phyloP scores from a whole-genome alignment of 257 asterid species.

The Nicotiana paniculata region DNA sequence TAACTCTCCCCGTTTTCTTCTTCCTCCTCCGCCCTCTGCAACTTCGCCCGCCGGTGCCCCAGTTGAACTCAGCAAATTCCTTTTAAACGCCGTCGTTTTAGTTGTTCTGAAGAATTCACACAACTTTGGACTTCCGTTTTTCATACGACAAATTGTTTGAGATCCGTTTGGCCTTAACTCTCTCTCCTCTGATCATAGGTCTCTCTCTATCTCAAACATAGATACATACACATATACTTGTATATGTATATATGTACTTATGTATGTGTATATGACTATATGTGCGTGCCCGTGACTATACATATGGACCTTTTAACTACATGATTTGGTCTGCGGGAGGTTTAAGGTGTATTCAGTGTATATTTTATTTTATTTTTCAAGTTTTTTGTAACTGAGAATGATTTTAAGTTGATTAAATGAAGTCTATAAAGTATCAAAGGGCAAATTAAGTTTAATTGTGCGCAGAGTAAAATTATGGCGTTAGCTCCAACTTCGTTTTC shows the following conservation, averaged over 20 bases:
- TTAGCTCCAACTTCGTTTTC: not conserved
- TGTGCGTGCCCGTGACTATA: not conserved
- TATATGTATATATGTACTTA: not conserved
- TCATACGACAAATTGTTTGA: conserved; percentile 13
- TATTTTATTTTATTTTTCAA: not conserved
- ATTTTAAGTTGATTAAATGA: not conserved
- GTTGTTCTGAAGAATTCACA: not conserved
- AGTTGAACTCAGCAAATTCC: not conserved
- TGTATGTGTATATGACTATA: not conserved
- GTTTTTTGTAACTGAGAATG: not conserved
- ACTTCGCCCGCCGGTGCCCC: conserved; percentile 27
- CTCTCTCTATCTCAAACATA: conserved; percentile 9
- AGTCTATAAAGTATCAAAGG: not conserved
- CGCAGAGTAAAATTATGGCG: not conserved
- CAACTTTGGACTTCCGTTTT: not conserved
- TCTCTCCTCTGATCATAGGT: conserved; percentile 22
- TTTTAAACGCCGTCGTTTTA: conserved; percentile 21
- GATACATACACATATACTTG: not conserved
- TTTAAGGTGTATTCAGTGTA: not conserved
- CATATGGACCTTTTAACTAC: not conserved
- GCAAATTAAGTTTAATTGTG: not conserved
- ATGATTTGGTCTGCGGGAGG: not conserved
- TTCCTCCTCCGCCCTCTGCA: conserved; percentile 14
- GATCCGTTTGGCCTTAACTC: conserved; percentile 5
- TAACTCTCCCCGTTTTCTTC: conserved; percentile 16